Base-by-base conservation (phyloP, 805 yeast species). In the Lipomyces spencermartinsiae region DNA sequence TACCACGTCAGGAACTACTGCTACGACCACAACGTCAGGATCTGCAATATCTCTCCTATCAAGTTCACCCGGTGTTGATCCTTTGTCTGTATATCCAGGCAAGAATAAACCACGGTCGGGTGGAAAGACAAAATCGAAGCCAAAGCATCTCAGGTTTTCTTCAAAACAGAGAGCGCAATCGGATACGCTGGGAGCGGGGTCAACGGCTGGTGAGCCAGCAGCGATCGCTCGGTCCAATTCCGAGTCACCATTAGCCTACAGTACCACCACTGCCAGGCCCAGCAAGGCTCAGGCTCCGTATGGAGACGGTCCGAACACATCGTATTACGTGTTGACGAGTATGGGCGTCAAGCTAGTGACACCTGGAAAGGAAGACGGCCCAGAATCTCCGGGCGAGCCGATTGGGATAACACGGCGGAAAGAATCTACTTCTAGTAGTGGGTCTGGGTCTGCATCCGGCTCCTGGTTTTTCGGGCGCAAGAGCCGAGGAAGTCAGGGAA, bases 301-400 rank as follows among this genome's bases (percentile, higher is more conserved):
- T 46, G 68, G 68, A 7, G 59, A 51, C 35, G 58, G 43, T 1
- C 65, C 65, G 22, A 58, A 65, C 31, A 25, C 68, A 4, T 65
- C 68, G 19, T 68, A 68, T 55, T 68, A 64, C 53, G 63, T 64
- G n/a, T 62, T 68, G 31, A 68, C 71, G 7, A 68, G 59, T 46
- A 46, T 53, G 54, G 71, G 71, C 14, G 66, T 64, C 34, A 53
- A 61, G 16, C 62, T 68, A 4, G 71, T 63, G 51, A 56, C 61
- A 35, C 66, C 69, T 7, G 63, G 66, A 12, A 29, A 19, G 51
- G 66, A 59, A 5, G 63, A 51, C 4, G 29, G 1, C n/a, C 5
- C 58, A 14, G 34, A 53, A 14, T 14, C 54, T 37, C 16, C 31
- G 25, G 53, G 35, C 25, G 29, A 19, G 34, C 37, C 54, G 33